These are phyloP conservation scores for Russula earlei DNA, from an alignment of 768 basidiomycete genomes.

Conservation along the genomic window DNA sequence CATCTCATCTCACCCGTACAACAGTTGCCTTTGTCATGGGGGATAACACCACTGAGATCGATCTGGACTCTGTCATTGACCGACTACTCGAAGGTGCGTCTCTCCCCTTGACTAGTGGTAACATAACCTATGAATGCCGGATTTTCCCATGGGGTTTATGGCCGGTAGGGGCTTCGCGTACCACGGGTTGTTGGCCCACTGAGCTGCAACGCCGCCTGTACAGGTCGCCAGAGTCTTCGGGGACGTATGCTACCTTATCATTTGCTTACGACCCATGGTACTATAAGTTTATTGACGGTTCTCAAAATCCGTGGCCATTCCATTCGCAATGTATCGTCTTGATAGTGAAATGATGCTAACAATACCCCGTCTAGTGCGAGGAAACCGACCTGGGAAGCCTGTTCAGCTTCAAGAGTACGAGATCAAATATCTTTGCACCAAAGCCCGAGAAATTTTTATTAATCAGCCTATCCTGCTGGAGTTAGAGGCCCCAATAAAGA, in stretches of 20 bases:
- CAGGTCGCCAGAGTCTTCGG: background rate
- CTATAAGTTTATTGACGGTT: background rate
- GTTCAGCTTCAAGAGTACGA: constrained; percentile 98
- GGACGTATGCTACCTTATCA: background rate
- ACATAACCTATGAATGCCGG: background rate
- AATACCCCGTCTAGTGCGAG: constrained; percentile 56
- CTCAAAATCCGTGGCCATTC: background rate
- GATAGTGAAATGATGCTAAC: constrained; percentile 1
- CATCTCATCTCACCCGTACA: background rate
- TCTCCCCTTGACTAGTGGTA: constrained; percentile 5
- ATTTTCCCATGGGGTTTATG: background rate
- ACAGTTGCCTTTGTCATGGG: constrained; percentile 39
- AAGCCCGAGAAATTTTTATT: constrained; percentile 98
- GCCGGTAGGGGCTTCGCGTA: background rate
- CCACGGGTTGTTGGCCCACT: background rate
- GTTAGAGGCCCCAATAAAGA: constrained; percentile 99
- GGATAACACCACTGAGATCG: constrained; percentile 83
- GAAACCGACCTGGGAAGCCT: constrained; percentile 96
- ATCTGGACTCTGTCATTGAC: constrained; percentile 99
- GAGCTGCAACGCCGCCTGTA: background rate
- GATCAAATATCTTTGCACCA: constrained; percentile 98
- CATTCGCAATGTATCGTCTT: background rate
- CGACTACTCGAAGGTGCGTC: constrained; percentile 89
- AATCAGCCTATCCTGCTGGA: constrained; percentile 97
- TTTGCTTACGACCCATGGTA: background rate